Evolutionary conservation across 2,329 filamentous ascomycete species (phyloP), one percentile per base, ranked within the genome.

Genomic region (Helotiales sp.): DNA sequence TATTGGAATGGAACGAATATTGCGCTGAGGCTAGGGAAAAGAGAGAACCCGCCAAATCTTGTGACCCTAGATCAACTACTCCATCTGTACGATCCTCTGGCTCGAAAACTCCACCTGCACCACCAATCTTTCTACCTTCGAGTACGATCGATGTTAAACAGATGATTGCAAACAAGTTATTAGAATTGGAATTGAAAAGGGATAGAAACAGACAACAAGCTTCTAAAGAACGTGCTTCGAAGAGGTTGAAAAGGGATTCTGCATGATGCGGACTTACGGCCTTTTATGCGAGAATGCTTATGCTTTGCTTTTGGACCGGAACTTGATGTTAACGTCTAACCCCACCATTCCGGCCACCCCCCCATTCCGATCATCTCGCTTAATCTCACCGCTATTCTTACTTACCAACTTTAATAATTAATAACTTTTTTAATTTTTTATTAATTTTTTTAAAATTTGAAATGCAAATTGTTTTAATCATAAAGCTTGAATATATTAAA

Each of bases 1-100:
- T 50, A 28, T 26, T 61, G 30, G 59, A 49, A 26, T 61, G 59
- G 59, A 61, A 61, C n/a, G 43, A 49, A 32, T 49, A 49, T n/a
- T 49, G 40, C n/a, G 43, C 2, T 24, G 59, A 52, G 26, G n/a
- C 37, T 13, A 50, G 24, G 28, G 40, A 32, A 15, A 49, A 30
- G 43, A 32, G 43, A 10, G 28, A 10, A 3, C 34, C 11, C 15
- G 20, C 32, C 17, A 57, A 57, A 40, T 2, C 54, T 26, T 20
- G 54, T 20, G 30, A 40, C 3, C 17, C 54, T 8, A 57, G 24
- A 17, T 57, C 54, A 3, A 34, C 30, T 2, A 57, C 54, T 1
- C 54, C 54, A 24, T 57, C 54, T 2, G 20, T 10, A 7, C n/a
- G 32, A 6, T 57, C 54, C 1, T 17, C 54, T 57, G 30, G 32